Evolutionary conservation across 2,329 filamentous ascomycete genomes (phyloP), one percentile per base, ranked within the genome.

Genomic region (Colletotrichum tabaci): DNA sequence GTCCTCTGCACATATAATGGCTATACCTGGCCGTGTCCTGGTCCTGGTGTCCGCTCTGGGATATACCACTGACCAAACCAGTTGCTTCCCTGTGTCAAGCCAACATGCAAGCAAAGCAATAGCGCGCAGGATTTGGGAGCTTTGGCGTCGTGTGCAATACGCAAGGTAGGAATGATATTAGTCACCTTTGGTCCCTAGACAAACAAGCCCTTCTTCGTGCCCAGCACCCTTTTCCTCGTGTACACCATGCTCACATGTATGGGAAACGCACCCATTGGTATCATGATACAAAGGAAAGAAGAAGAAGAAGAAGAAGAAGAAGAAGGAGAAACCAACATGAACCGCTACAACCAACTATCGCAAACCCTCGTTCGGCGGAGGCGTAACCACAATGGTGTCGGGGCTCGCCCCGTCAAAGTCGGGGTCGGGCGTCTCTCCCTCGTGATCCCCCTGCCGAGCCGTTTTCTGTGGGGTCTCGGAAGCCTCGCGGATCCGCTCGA

Each of bases 381-480:
- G 61, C 10, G 71, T 73, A 15, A 61, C 73, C 1, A 74, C 70
- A 7, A 74, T 62, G 13, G 73, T 74, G 21, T 74, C 66, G 38
- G 73, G 73, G 21, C 71, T 73, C 8, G 70, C 71, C 15, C 63
- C 61, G 47, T 71, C 73, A 38, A 73, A 61, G 13, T 74, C 68
- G 10, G 30, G n/a, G 15, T 52, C 71, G 46, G 50, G 56, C 9
- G 49, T 55, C 21, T 26, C 21, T 3, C 52, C 26, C 18, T 47
- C 46, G 16, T 56, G 38, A 23, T 65, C 53, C 10, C 58, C 42
- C 12, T 49, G 52, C 23, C 5, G 53, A 5, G 66, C 40, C 60
- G 66, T 46, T 60, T 70, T 64, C 4, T 40, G 47, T 7, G 66
- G 70, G 2, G 70, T 71, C 66, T 71, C 71, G n/a, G 71, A 67